Evolutionary conservation across 139 green algal species (phyloP).

Genomic region (Chlorella sorokiniana): DNA sequence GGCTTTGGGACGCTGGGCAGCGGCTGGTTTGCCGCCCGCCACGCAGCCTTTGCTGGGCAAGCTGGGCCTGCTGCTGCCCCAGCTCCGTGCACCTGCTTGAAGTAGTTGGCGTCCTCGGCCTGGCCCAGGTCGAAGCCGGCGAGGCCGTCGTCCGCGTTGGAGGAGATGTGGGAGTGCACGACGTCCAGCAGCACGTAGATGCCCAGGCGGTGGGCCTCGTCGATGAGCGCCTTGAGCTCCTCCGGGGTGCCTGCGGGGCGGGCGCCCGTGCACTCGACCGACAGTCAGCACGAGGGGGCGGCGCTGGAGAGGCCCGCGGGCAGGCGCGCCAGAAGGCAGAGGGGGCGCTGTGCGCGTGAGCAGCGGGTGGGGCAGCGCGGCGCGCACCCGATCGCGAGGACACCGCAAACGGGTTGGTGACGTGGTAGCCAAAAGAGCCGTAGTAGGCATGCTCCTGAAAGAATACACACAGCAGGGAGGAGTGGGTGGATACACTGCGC

Average conservation of each 20-base stretch:
- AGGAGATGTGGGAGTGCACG: slow-evolving; percentile 82
- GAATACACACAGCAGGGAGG: not conserved
- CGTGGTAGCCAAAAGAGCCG: slow-evolving; percentile 89
- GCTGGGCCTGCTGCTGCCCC: not conserved
- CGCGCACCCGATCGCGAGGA: slow-evolving; percentile 10
- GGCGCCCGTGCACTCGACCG: no score
- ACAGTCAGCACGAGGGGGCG: no score
- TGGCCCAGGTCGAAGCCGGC: slow-evolving; percentile 91
- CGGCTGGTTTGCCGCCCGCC: not conserved
- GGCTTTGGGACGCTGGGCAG: not conserved
- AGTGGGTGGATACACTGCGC: not conserved
- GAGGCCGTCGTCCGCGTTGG: slow-evolving; percentile 89
- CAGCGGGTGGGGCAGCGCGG: not conserved
- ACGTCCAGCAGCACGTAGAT: slow-evolving; percentile 92
- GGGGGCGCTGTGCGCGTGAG: no score
- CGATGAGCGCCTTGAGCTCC: slow-evolving; percentile 91
- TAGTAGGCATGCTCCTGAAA: slow-evolving; percentile 87
- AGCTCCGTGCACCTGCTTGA: slow-evolving; percentile 51
- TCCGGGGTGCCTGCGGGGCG: slow-evolving; percentile 85
- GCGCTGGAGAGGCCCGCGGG: no score
- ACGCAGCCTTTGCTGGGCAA: not conserved
- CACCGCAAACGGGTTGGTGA: slow-evolving; percentile 98
- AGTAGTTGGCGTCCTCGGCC: slow-evolving; percentile 80
- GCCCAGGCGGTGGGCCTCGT: slow-evolving; percentile 90
- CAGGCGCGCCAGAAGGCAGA: no score